A percentile compares a stretch with the other conserved stretches of the same genome.
Evolutionary conservation across 1,284 basidiomycete species (phyloP).

Genomic region (Austroboletus novae-zelandiae): DNA sequence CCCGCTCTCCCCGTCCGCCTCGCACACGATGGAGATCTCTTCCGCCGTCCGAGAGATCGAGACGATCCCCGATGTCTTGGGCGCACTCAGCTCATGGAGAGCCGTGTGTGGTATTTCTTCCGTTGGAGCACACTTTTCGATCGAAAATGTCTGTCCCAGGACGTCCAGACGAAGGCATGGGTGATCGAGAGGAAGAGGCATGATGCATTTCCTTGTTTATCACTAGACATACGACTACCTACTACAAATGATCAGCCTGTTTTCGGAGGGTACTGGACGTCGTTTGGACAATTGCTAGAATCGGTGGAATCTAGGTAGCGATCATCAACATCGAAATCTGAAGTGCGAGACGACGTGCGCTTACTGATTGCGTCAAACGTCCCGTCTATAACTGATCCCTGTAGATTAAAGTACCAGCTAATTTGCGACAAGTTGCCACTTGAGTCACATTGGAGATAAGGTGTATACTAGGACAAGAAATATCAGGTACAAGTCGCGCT

Average conservation of each 20-base stretch:
- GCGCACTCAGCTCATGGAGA: constrained; percentile 26
- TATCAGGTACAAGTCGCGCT: constrained; percentile 2
- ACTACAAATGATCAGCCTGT: constrained; percentile 29
- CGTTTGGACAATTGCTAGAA: constrained; percentile 49
- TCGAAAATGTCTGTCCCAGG: constrained; percentile 54
- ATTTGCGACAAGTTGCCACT: constrained; percentile 49
- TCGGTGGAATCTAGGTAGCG: constrained; percentile 46
- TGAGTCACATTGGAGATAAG: constrained; percentile 52
- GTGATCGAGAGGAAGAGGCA: constrained; percentile 50
- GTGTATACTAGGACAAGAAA: constrained; percentile 43
- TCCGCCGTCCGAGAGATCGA: constrained; percentile 59
- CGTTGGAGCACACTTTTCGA: constrained; percentile 44
- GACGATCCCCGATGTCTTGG: constrained; percentile 38
- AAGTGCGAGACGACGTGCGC: constrained; percentile 8
- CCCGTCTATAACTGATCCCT: constrained; percentile 67
- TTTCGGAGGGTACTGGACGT: constrained; percentile 64
- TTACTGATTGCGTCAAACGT: constrained; percentile 58
- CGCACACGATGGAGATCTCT: constrained; percentile 60
- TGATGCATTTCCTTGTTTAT: constrained; percentile 18
- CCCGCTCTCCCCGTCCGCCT: constrained; percentile 38
- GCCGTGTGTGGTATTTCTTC: constrained; percentile 31
- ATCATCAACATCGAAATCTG: constrained; percentile 6
- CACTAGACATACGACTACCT: neutral
- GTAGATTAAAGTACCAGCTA: constrained; percentile 66
- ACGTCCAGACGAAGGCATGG: constrained; percentile 51